Evolutionary conservation across 345 rosid species (phyloP).

Genomic region (Eucalyptus marginata): DNA sequence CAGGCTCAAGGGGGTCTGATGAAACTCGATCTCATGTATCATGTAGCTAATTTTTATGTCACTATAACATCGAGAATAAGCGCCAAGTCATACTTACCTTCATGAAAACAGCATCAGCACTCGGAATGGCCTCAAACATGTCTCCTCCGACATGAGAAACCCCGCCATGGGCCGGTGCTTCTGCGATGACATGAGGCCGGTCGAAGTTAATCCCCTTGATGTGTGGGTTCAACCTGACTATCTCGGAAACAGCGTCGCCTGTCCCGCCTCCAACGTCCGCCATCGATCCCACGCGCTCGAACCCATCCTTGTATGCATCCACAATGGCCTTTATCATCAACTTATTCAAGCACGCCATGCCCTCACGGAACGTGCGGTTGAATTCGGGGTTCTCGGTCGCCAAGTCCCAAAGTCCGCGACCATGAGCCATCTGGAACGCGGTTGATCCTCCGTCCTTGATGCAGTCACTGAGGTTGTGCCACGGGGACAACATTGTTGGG

Average conservation of each 20-base stretch:
- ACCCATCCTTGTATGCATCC: neutral
- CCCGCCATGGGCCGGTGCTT: neutral
- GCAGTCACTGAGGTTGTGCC: conserved; percentile 1
- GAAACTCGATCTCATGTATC: no score
- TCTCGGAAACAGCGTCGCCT: neutral
- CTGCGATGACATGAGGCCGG: neutral
- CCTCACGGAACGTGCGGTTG: neutral
- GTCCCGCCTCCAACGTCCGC: conserved; percentile 9
- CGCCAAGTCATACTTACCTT: neutral
- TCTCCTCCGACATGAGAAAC: conserved; percentile 1
- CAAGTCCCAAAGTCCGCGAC: neutral
- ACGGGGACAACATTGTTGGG: neutral
- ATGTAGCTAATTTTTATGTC: no score
- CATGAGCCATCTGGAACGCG: neutral
- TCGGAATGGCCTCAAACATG: conserved; percentile 3
- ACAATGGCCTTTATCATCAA: neutral
- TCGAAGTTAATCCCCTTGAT: conserved; percentile 3
- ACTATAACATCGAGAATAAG: neutral
- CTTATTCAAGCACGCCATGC: neutral
- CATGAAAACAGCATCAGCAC: conserved; percentile 3
- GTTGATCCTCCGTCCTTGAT: neutral
- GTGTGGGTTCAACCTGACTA: neutral
- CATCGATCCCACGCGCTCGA: neutral
- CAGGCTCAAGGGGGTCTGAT: neutral
- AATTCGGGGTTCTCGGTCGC: neutral